Evolutionary conservation across 2,329 filamentous ascomycete genomes (phyloP), one percentile per base, ranked within the genome.

Genomic region (Talaromyces sp.): DNA sequence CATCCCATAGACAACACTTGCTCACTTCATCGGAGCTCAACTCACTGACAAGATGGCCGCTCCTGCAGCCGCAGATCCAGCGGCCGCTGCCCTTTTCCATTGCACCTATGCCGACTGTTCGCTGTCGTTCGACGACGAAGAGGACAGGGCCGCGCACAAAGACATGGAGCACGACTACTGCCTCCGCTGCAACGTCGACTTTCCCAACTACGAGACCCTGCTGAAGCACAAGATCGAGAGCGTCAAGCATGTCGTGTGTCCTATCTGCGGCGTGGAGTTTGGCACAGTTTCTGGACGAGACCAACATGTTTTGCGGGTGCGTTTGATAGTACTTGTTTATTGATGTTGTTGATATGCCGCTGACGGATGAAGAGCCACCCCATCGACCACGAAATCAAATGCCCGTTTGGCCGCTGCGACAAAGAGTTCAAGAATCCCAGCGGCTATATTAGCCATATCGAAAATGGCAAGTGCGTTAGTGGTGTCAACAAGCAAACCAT

Each of bases 191-290:
- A 70, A 81, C 52, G 63, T 73, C n/a, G 77, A 84, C 66, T 84
- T 80, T 61, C 69, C 73, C 1, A 73, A 76, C 10, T 79, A 78
- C 52, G 78, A 80, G 36, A 72, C 74, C 3, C 69, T 80, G 2
- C 73, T 80, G 7, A 68, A 76, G n/a, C 83, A 85, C 71, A 83
- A 83, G 66, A 71, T 80, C 50, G 69, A 70, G 55, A 79, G 74
- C 57, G 68, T 74, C 2, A 77, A 75, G 33, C 81, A 84, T 64
- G 80, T 83, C 53, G 79, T 79, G 57, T 88, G 85, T 68, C 81
- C 83, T 12, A 75, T 85, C 50, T 87, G 85, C 59, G 82, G 81
- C 12, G 69, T 78, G 8, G 83, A 87, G 50, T 87, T 85, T 72
- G 79, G 80, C 63, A 83, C 79, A 31, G 74, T 78, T 2, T 77